These are phyloP conservation scores for Metrosideros polymorpha DNA, from an alignment of 441 rosid genomes.

Conservation along the genomic window DNA sequence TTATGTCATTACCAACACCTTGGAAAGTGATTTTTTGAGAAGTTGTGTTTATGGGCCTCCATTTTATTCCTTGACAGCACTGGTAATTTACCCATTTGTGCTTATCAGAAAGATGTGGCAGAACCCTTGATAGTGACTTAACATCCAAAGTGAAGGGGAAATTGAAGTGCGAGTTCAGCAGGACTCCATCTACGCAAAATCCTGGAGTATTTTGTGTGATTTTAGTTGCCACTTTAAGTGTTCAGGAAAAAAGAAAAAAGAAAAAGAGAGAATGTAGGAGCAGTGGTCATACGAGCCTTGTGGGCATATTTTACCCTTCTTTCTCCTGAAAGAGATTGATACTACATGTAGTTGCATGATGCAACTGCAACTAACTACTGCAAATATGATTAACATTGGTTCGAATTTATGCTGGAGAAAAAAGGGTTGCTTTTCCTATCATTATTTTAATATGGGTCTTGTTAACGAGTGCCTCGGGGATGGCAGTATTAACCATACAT, in stretches of 20 bases:
- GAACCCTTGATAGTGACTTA: not conserved
- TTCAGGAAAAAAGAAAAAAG: not conserved
- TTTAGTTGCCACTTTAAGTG: not conserved
- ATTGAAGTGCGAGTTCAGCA: not conserved
- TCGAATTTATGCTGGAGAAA: not conserved
- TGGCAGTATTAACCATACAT: not conserved
- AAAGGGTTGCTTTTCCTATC: not conserved
- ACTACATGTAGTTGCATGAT: not conserved
- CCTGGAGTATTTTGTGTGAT: not conserved
- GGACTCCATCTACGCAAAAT: not conserved
- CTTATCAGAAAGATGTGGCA: not conserved
- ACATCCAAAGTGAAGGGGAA: not conserved
- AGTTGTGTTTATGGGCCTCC: not conserved
- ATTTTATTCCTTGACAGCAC: not conserved
- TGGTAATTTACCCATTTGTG: not conserved
- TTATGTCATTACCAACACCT: not conserved
- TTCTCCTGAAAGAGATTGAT: not conserved
- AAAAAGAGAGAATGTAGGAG: not conserved
- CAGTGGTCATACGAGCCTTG: not conserved
- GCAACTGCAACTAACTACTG: not conserved
- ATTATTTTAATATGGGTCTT: not conserved
- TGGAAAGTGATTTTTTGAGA: not conserved
- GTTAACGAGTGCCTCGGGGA: not conserved
- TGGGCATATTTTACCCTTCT: not conserved
- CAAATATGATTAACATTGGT: not conserved